Evolutionary conservation across 225 moss, liverwort and hornwort species (phyloP), one percentile per base, ranked within the genome.

Genomic region (Physcomitrium patens): DNA sequence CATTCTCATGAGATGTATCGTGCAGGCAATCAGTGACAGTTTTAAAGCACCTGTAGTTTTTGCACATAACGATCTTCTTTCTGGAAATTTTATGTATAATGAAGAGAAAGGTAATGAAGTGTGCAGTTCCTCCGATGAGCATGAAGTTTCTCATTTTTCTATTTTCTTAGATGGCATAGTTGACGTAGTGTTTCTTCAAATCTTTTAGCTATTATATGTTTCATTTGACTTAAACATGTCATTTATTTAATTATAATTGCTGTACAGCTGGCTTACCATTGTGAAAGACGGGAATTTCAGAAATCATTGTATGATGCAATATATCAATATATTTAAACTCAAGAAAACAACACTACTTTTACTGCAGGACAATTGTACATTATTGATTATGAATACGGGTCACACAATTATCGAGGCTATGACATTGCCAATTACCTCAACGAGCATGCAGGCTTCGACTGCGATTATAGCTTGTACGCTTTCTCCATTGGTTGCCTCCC

Each of bases 391-490:
- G 97, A 99, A 72, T 99, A 99, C 63, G 92, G 97, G 41, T 82
- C 89, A 2, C 79, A 95, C 63, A 80, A 77, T 62, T 91, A 89
- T 61, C 94, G 97, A 12, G 97, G 97, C 77, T 99, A 87, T 54
- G 97, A 99, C 76, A 89, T 99, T 66, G 91, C 80, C 59, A 99
- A 99, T 71, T 88, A 88, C 76, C 95, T 99, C 67, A 99, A 99
- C 78, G 97, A 99, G 79, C 90, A 95, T 82, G 95, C 93, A 10
- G 97, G 97, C 76, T 92, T 95, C 68, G 95, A 90, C 7, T 94
- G 97, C 75, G 90, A 99, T 80, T 99, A 84, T 67, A 92, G 77
- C 88, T 79, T 94, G 97, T 99, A 91, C 74, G 93, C 53, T 65
- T 44, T 31, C 54, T 54, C 72, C 66, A 57, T 69, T 70, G 67